Evolutionary conservation across 169 alveolate species (phyloP), one percentile per base, ranked within the genome.

Genomic region (Plasmodium malariae): DNA sequence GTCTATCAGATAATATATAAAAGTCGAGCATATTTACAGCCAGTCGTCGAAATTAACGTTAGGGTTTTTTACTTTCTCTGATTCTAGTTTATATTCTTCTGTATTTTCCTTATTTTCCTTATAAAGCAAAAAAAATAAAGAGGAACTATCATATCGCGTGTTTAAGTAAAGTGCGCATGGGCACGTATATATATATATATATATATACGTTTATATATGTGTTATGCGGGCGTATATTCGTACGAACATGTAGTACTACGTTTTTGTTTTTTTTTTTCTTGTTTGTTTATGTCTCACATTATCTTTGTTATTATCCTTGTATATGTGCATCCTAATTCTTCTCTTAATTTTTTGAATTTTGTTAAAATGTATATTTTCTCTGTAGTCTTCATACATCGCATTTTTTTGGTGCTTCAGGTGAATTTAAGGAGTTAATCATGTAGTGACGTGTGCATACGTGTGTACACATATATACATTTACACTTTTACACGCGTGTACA

Each of bases 331-430:
- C 54, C 67, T 70, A 57, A 83, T 83, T 28, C 86, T 67, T 45
- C 85, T 65, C 28, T 83, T 65, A 30, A 83, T 83, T 36, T 55
- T 65, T 67, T 83, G 86, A 51, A 83, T 83, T 17, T 83, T 83
- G 67, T 83, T 83, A 2, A 54, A 26, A 45, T 83, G 80, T 26
- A 54, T 49, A 55, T 48, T 26, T 69, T 83, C 91, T 60, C 36
- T 54, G 34, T 19, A 32, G n/a, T 83, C 91, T 9, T 12, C 63
- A 12, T 49, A 49, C 36, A 54, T 57, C 28, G 17, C 55, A 40
- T 26, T 69, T 5, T 7, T 19, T 51, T 62, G 78, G 3, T 51
- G 32, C 89, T 62, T 55, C 40, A 17, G 55, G 45, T 63, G 49
- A 63, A 11, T 24, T 28, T 63, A 28, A 17, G 73, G 51, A 67